Evolutionary conservation across 345 rosid species (phyloP).

Genomic region (Rhodamnia argentea): DNA sequence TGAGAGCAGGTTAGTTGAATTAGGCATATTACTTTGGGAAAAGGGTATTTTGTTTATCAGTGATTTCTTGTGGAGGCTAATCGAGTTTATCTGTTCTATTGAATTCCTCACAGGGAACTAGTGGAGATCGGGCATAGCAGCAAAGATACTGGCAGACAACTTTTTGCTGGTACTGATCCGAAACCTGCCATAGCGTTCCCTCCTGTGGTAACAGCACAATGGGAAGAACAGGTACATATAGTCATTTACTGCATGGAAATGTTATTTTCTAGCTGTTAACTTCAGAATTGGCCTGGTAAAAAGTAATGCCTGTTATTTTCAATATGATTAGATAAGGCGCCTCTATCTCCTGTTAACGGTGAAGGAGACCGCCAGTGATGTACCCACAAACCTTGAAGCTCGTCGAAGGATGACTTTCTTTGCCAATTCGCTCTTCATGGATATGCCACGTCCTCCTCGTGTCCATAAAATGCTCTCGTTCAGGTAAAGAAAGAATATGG

Average conservation of each 20-base stretch:
- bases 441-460: constrained; percentile 90
- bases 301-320: not conserved
- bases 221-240: constrained; percentile 83
- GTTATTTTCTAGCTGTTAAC: not conserved
- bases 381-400: constrained; percentile 95
- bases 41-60: not conserved
- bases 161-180: constrained; percentile 84
- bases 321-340: constrained; percentile 54
- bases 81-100: not conserved
- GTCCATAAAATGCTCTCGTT: constrained; percentile 95
- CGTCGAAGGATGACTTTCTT: constrained; percentile 92
- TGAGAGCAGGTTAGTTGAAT: constrained; percentile 65
- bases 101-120: constrained; percentile 45
- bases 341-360: constrained; percentile 88
- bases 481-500: constrained; percentile 29
- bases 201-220: constrained; percentile 60
- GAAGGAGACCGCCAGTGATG: constrained; percentile 81
- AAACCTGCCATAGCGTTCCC: constrained; percentile 87
- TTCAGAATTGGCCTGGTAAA: not conserved
- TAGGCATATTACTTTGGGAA: not conserved
- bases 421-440: constrained; percentile 91
- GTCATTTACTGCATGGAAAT: not conserved
- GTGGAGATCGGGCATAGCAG: constrained; percentile 76
- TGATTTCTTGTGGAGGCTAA: not conserved
- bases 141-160: constrained; percentile 90